Base-by-base conservation (phyloP, 352 stramenopile genomes). In the Aphanomyces stellatus region DNA sequence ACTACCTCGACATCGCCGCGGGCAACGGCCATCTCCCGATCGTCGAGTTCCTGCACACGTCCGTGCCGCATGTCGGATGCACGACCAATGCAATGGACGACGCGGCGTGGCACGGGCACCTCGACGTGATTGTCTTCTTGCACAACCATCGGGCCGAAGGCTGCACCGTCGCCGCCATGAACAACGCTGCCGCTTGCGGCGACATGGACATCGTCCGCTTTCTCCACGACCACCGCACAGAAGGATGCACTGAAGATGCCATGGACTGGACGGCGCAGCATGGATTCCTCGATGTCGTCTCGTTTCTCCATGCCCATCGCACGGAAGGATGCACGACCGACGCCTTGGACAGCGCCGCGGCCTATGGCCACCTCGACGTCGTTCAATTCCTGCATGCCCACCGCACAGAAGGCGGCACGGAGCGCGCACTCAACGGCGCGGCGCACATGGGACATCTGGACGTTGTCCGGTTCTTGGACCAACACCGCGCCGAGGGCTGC, bases 11-110 rank as follows among this genome's bases (percentile, higher is more conserved):
- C n/a, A 22, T 51, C 19, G 42, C 42, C 42, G 42, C 42, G 8
- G 13, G 19, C 19, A 27, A 51, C 19, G 42, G 42, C 42, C 42
- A 51, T 22, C 8, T 51, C 13, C 7, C 42, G 13, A 51, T 51
- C 42, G 42, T 51, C 8, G 42, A 51, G 42, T 24, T 8, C 42
- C 19, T 51, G 8, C 42, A 51, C 19, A 51, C 42, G n/a, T 13
- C 42, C 8, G 25, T 25, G 48, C 17, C 48, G 6, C 25, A 33
- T 35, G 42, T 33, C 4, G 48, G n/a, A 3, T 56, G 48, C 46
- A 55, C 65, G 24, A 71, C 56, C 25, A 61, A 53, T 25, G 65
- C 65, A 24, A 68, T 71, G 56, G 30, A 66, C 40, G 56, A 60
- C 34, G 65, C 65, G 19, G 51, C 65, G 25, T 53, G 40, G 40